These are phyloP conservation scores for Fusarium sororula DNA, from an alignment of 2,329 filamentous ascomycete species.

Conservation along the genomic window DNA sequence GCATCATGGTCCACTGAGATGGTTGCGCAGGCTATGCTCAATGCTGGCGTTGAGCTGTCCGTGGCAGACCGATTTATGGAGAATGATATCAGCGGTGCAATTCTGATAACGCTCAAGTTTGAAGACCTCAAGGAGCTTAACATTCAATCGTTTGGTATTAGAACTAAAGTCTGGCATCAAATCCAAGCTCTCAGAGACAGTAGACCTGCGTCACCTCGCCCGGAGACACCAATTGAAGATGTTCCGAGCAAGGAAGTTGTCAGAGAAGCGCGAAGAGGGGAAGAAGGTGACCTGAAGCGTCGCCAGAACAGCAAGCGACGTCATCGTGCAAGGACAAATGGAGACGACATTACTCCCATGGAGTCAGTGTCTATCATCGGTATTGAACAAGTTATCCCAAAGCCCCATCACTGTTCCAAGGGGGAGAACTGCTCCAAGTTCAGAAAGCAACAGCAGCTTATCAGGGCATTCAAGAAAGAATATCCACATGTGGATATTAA, in stretches of 20 bases:
- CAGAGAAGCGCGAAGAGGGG: slow-evolving; percentile 55
- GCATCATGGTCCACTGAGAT: slow-evolving; percentile 77
- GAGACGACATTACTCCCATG: slow-evolving; percentile 77
- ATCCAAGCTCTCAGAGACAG: slow-evolving; percentile 74
- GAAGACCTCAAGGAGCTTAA: slow-evolving; percentile 85
- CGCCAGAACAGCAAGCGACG: slow-evolving; percentile 54
- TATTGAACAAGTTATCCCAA: slow-evolving; percentile 88
- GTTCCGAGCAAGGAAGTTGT: slow-evolving; percentile 61
- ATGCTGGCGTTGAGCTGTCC: slow-evolving; percentile 78
- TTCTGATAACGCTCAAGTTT: slow-evolving; percentile 90
- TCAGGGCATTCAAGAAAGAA: slow-evolving; percentile 78
- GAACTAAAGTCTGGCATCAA: slow-evolving; percentile 82
- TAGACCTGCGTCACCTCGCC: slow-evolving; percentile 59
- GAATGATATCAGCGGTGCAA: slow-evolving; percentile 90
- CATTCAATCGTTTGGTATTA: slow-evolving; percentile 82
- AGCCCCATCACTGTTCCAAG: slow-evolving; percentile 84
- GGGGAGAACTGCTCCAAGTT: slow-evolving; percentile 87
- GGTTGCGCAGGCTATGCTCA: slow-evolving; percentile 87
- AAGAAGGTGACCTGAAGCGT: slow-evolving; percentile 47
- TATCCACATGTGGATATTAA: slow-evolving; percentile 70
- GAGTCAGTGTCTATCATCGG: slow-evolving; percentile 92
- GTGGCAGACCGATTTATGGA: slow-evolving; percentile 86
- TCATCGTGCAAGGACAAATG: slow-evolving; percentile 51
- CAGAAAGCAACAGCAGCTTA: slow-evolving; percentile 80
- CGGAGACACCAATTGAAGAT: slow-evolving; percentile 70